Conservation (phyloP, 306 rosid genomes). For the Prunus salicina region DNA sequence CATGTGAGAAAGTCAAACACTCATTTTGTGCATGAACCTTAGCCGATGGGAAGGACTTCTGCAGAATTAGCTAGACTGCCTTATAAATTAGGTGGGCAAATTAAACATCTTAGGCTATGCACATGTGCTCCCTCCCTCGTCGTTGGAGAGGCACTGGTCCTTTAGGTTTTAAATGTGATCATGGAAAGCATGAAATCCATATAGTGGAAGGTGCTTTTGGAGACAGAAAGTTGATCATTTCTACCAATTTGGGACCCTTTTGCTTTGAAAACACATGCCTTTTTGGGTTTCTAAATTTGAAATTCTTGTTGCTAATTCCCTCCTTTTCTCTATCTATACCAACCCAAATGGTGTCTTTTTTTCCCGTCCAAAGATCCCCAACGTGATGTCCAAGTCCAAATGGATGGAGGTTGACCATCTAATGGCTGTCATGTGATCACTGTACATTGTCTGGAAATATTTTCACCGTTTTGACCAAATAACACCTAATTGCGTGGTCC, state of each 20-base stretch:
- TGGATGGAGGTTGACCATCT: constrained; percentile 39
- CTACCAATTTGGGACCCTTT: constrained; percentile 27
- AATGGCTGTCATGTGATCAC: constrained; percentile 9
- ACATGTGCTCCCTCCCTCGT: neutral
- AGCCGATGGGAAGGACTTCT: neutral
- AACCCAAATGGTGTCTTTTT: constrained; percentile 33
- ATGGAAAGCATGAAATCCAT: constrained; percentile 1
- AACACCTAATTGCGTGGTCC: constrained; percentile 24
- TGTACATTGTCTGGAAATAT: neutral
- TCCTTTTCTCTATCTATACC: constrained; percentile 28
- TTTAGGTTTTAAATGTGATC: neutral
- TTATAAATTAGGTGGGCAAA: neutral
- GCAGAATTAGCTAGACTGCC: neutral
- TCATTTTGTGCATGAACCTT: neutral
- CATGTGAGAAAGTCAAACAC: neutral
- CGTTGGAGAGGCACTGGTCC: constrained; percentile 9
- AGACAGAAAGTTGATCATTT: constrained; percentile 20
- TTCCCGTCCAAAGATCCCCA: constrained; percentile 30
- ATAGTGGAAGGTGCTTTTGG: constrained; percentile 14
- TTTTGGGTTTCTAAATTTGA: constrained; percentile 25
- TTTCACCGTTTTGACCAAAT: constrained; percentile 28
- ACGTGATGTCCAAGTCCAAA: constrained; percentile 2
- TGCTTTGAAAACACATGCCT: constrained; percentile 29
- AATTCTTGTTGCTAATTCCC: neutral
- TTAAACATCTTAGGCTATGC: neutral